Conservation (phyloP, 345 rosid genomes). For the Eucalyptus victrix region DNA sequence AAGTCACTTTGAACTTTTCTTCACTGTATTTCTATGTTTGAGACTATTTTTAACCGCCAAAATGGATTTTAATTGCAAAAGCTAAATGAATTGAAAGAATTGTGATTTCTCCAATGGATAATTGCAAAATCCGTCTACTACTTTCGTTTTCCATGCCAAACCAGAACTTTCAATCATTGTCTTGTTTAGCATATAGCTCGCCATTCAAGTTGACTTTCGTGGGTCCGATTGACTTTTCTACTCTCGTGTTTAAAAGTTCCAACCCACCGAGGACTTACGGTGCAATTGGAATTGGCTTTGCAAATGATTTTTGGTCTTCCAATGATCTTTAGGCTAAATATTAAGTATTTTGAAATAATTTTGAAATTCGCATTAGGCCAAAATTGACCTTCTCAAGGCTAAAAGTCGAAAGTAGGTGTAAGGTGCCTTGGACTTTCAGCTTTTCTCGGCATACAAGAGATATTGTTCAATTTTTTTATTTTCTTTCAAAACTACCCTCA, state of each 20-base stretch:
- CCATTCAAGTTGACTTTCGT: not conserved
- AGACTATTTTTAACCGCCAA: not conserved
- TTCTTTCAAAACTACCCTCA: no score
- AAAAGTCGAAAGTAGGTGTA: rapidly evolving
- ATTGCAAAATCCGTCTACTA: not conserved
- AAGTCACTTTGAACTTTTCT: not conserved
- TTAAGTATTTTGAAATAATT: no score
- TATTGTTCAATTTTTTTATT: no score
- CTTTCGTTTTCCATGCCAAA: not conserved
- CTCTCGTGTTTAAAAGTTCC: not conserved
- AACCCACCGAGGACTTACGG: not conserved
- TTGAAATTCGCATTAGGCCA: no score
- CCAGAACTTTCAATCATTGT: not conserved
- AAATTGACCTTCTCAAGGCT: no score
- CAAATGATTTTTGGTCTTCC: no score
- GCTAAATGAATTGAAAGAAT: not conserved
- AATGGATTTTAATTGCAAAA: not conserved
- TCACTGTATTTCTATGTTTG: not conserved
- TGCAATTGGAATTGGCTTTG: no score
- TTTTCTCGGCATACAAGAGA: no score
- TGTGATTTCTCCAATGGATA: not conserved
- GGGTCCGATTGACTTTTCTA: not conserved
- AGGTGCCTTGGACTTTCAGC: no score
- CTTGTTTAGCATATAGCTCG: not conserved
- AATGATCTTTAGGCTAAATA: no score